Base-by-base conservation (phyloP, 306 rosid genomes). In the Corylus americana region DNA sequence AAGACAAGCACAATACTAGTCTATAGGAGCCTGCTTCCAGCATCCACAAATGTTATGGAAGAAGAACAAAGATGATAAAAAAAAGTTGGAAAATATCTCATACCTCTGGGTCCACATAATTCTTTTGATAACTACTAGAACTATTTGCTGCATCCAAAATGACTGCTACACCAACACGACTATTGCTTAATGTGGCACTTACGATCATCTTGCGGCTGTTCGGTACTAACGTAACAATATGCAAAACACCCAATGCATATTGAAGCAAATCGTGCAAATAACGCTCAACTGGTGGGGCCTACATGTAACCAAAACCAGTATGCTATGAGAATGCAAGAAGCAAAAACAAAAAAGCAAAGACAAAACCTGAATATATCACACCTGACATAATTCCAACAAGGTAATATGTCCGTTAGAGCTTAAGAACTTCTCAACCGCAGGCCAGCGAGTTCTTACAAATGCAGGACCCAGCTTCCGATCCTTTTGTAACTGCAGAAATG, bases 361-460 rank as follows among this genome's bases (percentile, higher is more conserved):
- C 17, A 35, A 51, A 77, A 74, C 62, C 66, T 45, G 48, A 82
- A 11, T 11, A 66, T 70, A 31, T 16, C 69, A 80, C 87, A 96
- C 99, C 99, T 96, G 99, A 83, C 99, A 96, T 81, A 96, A 81
- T 79, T 96, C 99, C 88, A 96, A 74, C 98, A 96, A 90, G 8
- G 91, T 96, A 77, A 88, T 80, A 84, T 96, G 98, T 31, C 99
- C 99, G 78, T 88, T 96, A 80, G 44, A 88, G 49, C 85, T 76
- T 89, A 93, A 86, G 81, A 96, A 96, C 81, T 86, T 88, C 83
- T 96, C 99, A 37, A 93, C 93, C 16, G 90, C 90, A 55, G 85
- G 90, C 98, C 98, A 96, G 48, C 94, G 91, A 45, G 95, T 83
- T 83, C 98, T 96, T 64, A 96, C 98, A 87, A 96, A 93, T 50